phyloP scores from a whole-genome alignment of 164 flowering plant genomes.

The Piper betle region DNA sequence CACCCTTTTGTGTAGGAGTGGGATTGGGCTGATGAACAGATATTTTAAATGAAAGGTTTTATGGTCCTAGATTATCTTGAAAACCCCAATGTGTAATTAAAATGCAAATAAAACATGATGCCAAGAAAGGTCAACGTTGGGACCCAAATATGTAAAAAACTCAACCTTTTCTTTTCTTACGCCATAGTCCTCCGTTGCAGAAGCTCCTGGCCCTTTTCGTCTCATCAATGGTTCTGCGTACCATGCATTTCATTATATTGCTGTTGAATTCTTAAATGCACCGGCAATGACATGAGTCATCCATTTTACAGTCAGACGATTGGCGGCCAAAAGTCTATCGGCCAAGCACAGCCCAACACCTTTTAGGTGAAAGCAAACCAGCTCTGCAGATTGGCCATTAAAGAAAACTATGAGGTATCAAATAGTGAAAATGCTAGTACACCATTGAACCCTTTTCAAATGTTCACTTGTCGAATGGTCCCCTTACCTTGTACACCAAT shows the following conservation, averaged over 20 bases:
- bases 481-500: too few species aligned
- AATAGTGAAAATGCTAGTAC: background rate
- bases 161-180: too few species aligned
- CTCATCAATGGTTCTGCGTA: background rate
- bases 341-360: background rate
- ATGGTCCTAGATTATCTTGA: too few species aligned
- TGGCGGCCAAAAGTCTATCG: background rate
- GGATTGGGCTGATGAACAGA: too few species aligned
- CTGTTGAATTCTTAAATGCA: background rate
- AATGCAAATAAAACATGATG: too few species aligned
- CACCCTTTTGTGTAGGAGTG: too few species aligned
- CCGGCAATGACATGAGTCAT: conserved; percentile 1
- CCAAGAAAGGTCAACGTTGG: too few species aligned
- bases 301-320: conserved; percentile 2
- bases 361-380: background rate
- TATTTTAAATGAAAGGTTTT: too few species aligned
- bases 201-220: background rate
- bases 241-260: background rate
- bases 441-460: background rate
- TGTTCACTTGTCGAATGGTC: too few species aligned
- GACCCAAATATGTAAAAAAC: too few species aligned
- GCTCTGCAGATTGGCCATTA: background rate
- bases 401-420: background rate
- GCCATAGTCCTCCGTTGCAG: background rate
- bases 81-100: too few species aligned